phyloP scores from a whole-genome alignment of 257 asterid species.

The Penstemon barbatus region DNA sequence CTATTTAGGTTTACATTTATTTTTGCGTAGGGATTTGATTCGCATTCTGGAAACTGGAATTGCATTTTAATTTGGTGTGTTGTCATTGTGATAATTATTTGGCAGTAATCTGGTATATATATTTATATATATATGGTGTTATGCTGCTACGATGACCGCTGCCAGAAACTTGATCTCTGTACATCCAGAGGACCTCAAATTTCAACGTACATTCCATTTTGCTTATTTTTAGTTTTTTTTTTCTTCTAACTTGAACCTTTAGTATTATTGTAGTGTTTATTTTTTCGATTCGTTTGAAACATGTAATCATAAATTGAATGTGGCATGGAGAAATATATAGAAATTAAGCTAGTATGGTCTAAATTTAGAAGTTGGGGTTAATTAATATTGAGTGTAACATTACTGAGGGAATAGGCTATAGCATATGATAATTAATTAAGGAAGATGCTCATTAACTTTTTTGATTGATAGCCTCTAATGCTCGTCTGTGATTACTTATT shows the following conservation, averaged over 20 bases:
- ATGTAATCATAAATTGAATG: too few species aligned
- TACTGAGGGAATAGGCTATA: too few species aligned
- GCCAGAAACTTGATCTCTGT: slow-evolving; percentile 56
- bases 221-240: neutral
- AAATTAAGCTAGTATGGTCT: too few species aligned
- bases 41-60: neutral
- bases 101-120: slow-evolving; percentile 22
- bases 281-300: neutral
- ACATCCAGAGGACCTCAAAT: slow-evolving; percentile 71
- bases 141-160: slow-evolving; percentile 43
- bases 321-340: too few species aligned
- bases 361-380: too few species aligned
- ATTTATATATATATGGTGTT: too few species aligned
- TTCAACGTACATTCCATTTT: slow-evolving; percentile 50
- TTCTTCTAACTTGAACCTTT: neutral
- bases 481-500: neutral
- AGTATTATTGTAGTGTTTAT: neutral
- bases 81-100: neutral
- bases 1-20: neutral
- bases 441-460: too few species aligned
- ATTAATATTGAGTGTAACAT: too few species aligned
- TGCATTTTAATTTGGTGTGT: neutral
- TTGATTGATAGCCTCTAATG: too few species aligned
- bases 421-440: too few species aligned
- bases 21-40: neutral